Conservation (phyloP, 2,329 filamentous ascomycete genomes). For the Xylariales sp. region DNA sequence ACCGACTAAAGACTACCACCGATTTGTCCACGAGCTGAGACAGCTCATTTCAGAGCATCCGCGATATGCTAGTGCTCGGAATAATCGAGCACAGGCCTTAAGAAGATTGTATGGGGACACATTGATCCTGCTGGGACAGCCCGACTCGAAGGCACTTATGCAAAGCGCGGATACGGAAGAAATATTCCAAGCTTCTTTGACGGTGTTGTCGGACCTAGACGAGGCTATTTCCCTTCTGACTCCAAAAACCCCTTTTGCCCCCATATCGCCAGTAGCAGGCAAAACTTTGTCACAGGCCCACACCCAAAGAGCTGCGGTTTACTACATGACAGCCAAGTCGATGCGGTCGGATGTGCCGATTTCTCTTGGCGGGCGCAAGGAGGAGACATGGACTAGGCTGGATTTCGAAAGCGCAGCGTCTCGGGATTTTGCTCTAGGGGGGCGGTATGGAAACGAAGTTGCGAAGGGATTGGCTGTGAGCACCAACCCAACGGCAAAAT, state of each 20-base stretch:
- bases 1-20: slow-evolving; percentile 59
- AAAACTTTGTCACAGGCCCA: slow-evolving; percentile 76
- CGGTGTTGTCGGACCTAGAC: slow-evolving; percentile 65
- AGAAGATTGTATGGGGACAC: slow-evolving; percentile 72
- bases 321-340: slow-evolving; percentile 67
- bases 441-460: slow-evolving; percentile 73
- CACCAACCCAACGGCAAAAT: slow-evolving; percentile 75
- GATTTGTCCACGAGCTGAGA: slow-evolving; percentile 62
- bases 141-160: slow-evolving; percentile 56
- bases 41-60: slow-evolving; percentile 68
- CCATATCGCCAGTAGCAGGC: slow-evolving; percentile 72
- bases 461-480: slow-evolving; percentile 72
- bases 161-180: slow-evolving; percentile 53
- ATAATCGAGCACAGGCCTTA: slow-evolving; percentile 78
- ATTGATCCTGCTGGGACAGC: slow-evolving; percentile 60
- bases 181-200: slow-evolving; percentile 54
- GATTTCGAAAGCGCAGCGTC: slow-evolving; percentile 73
- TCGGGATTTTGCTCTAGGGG: slow-evolving; percentile 71
- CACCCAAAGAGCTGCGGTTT: slow-evolving; percentile 76
- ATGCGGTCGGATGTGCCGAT: slow-evolving; percentile 53
- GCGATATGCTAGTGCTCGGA: slow-evolving; percentile 76
- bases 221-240: slow-evolving; percentile 68
- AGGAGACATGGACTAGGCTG: slow-evolving; percentile 62
- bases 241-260: slow-evolving; percentile 60
- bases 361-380: slow-evolving; percentile 56